Conservation (phyloP, 768 basidiomycete genomes). For the Lactarius trivialis region DNA sequence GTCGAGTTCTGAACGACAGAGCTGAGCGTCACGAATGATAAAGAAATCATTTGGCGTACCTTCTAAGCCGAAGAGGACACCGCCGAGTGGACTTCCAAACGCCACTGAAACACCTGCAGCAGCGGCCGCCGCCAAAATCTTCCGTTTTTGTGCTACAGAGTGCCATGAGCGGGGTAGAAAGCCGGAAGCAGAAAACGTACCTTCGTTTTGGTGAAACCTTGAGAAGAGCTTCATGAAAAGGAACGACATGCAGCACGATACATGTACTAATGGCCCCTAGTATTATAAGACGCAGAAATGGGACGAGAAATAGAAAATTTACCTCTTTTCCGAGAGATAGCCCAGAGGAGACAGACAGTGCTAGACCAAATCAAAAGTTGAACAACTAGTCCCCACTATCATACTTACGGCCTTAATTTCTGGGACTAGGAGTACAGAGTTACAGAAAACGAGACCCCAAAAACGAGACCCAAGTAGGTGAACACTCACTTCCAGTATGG, state of each 20-base stretch:
- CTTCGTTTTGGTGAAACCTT: conserved; percentile 73
- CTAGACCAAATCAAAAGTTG: conserved; percentile 48
- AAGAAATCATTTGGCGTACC: conserved; percentile 28
- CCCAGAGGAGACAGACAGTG: conserved; percentile 79
- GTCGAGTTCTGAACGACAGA: conserved; percentile 45
- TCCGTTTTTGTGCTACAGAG: conserved; percentile 63
- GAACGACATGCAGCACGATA: conserved; percentile 76
- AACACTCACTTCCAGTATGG: conserved; percentile 68
- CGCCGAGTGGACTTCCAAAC: conserved; percentile 81
- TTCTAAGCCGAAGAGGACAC: conserved; percentile 81
- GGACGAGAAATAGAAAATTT: conserved; percentile 19
- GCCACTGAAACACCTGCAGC: conserved; percentile 85
- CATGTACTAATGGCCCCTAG: conserved; percentile 79
- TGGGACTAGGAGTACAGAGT: conserved; percentile 43
- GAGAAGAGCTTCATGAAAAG: conserved; percentile 59
- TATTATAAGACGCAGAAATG: conserved; percentile 1
- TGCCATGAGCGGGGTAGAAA: neutral
- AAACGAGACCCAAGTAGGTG: neutral
- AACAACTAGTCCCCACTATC: neutral
- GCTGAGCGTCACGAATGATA: neutral
- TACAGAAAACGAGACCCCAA: too few relatives aligned
- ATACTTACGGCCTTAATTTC: conserved; percentile 67
- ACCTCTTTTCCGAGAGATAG: conserved; percentile 83
- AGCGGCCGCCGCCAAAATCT: conserved; percentile 74
- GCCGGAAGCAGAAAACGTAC: conserved; percentile 30